phyloP scores from a whole-genome alignment of 345 rosid species.

The Clarkia xantiana region DNA sequence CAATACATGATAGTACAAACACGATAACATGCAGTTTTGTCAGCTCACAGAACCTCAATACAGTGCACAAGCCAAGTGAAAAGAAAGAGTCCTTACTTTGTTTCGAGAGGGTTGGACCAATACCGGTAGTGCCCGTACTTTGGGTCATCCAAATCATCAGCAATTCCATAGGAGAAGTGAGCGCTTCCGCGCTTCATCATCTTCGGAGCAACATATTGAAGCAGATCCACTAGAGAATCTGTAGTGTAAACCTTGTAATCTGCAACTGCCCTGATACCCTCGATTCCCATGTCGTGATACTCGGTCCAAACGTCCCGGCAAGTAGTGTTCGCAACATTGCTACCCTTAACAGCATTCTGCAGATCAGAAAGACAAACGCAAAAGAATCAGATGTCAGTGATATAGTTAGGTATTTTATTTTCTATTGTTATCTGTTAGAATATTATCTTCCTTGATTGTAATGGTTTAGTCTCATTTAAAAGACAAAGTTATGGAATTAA shows the following conservation, averaged over 20 bases:
- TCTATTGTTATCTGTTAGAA: too few species aligned
- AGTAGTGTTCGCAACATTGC: constrained; percentile 42
- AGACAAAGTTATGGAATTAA: too few species aligned
- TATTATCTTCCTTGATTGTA: too few species aligned
- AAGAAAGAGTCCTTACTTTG: constrained; percentile 39
- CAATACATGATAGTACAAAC: too few species aligned
- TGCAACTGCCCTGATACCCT: constrained; percentile 67
- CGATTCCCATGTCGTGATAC: constrained; percentile 83
- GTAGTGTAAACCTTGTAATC: constrained; percentile 76
- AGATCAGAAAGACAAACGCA: constrained; percentile 2
- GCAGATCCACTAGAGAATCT: constrained; percentile 50
- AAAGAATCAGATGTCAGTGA: too few species aligned
- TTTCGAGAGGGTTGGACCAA: constrained; percentile 95
- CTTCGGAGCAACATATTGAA: constrained; percentile 80
- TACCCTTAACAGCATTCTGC: constrained; percentile 77
- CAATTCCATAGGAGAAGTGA: constrained; percentile 89
- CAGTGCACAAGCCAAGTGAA: neutral
- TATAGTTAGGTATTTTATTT: too few species aligned
- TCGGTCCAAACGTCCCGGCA: constrained; percentile 88
- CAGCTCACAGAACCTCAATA: too few species aligned
- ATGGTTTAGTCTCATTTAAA: too few species aligned
- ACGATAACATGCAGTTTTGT: too few species aligned
- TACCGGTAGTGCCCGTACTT: constrained; percentile 63
- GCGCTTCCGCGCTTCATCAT: constrained; percentile 80
- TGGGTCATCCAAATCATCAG: constrained; percentile 84